phyloP scores from a whole-genome alignment of 306 rosid species.

The Castanospermum australe region DNA sequence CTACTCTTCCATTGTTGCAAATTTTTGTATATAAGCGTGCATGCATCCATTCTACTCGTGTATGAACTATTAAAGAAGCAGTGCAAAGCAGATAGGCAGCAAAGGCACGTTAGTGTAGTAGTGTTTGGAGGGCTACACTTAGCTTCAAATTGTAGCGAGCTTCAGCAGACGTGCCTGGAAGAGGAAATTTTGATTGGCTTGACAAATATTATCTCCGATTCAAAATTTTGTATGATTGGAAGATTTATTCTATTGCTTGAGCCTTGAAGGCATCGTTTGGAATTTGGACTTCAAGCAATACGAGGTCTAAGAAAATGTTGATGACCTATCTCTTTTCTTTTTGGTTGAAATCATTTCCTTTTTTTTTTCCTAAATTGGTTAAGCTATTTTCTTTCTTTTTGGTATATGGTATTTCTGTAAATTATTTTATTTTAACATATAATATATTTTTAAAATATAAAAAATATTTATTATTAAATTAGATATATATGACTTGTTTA shows the following conservation, averaged over 20 bases:
- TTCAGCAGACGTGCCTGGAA: slow-evolving; percentile 1
- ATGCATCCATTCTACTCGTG: not conserved
- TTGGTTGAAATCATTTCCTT: not conserved
- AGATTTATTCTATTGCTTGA: not conserved
- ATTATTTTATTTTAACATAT: no score
- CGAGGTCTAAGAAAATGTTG: not conserved
- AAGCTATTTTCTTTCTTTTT: no score
- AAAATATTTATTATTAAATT: no score
- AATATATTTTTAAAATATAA: no score
- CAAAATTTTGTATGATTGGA: not conserved
- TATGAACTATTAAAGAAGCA: not conserved
- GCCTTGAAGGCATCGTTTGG: not conserved
- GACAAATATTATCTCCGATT: not conserved
- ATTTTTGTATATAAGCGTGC: slow-evolving; percentile 20
- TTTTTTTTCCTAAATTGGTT: not conserved
- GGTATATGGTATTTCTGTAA: no score
- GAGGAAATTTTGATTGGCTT: slow-evolving; percentile 8
- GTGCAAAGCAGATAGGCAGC: slow-evolving; percentile 19
- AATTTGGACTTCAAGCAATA: not conserved
- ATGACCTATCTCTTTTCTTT: not conserved
- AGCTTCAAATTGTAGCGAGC: not conserved
- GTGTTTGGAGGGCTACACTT: slow-evolving; percentile 11
- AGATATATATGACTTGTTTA: no score
- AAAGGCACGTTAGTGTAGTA: not conserved
- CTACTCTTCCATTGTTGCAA: not conserved